Evolutionary conservation across 805 yeast genomes (phyloP).

Genomic region (Candida vaughaniae): DNA sequence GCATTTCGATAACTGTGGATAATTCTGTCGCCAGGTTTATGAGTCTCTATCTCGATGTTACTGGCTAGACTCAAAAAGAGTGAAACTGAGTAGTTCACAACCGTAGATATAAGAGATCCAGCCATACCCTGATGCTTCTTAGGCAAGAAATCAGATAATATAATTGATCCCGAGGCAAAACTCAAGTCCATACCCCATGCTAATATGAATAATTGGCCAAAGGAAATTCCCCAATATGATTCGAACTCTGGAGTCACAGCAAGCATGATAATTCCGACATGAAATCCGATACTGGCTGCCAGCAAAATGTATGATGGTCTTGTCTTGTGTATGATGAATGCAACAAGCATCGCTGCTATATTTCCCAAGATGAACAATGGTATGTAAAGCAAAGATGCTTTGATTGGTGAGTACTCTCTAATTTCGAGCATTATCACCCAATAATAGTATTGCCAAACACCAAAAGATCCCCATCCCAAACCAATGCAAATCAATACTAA

Average conservation of each 20-base stretch:
- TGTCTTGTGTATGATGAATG: conserved; percentile 43
- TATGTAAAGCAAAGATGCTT: conserved; percentile 38
- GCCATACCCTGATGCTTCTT: conserved; percentile 73
- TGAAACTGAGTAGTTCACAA: conserved; percentile 70
- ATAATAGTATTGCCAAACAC: conserved; percentile 67
- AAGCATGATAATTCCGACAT: conserved; percentile 52
- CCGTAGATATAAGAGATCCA: conserved; percentile 68
- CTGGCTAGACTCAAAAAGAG: conserved; percentile 70
- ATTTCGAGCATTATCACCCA: conserved; percentile 52
- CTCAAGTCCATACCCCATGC: conserved; percentile 79
- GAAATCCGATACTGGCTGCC: conserved; percentile 53
- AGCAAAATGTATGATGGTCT: conserved; percentile 52
- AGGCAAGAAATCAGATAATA: conserved; percentile 60
- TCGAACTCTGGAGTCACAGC: conserved; percentile 59
- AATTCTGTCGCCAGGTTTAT: conserved; percentile 6
- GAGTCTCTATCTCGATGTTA: conserved; percentile 50
- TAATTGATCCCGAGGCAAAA: conserved; percentile 71
- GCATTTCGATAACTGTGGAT: conserved; percentile 57
- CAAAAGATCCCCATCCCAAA: conserved; percentile 78
- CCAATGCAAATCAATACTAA: conserved; percentile 51
- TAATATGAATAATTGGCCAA: conserved; percentile 55
- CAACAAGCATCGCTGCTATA: conserved; percentile 53
- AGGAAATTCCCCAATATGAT: conserved; percentile 55
- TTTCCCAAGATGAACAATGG: conserved; percentile 55
- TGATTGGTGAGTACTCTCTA: conserved; percentile 41